phyloP scores from a whole-genome alignment of 139 green algal species.

The Coelastrella sp. region DNA sequence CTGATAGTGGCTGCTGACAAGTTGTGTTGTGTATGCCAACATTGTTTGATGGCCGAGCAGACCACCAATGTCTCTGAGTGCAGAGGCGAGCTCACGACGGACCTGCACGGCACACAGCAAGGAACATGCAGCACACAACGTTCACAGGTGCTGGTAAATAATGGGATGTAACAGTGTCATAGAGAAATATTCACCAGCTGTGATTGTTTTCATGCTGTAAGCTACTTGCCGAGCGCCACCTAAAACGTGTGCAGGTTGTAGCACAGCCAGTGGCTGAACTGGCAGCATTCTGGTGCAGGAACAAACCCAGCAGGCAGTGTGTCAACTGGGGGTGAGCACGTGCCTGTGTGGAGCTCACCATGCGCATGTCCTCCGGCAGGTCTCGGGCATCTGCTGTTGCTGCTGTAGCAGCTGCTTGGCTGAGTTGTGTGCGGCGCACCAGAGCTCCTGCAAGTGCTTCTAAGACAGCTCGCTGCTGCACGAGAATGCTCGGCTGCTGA shows the following conservation, averaged over 20 bases:
- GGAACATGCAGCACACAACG: neutral
- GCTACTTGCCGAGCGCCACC: too few relatives aligned
- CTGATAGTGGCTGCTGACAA: constrained; percentile 50
- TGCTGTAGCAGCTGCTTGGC: constrained; percentile 9
- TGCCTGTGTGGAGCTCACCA: constrained; percentile 48
- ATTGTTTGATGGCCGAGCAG: constrained; percentile 55
- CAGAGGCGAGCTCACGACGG: constrained; percentile 63
- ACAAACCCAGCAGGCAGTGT: too few relatives aligned
- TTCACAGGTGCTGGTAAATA: too few relatives aligned
- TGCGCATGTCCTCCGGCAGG: constrained; percentile 63
- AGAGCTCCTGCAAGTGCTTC: constrained; percentile 59
- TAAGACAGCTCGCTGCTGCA: constrained; percentile 58
- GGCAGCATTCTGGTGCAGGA: too few relatives aligned
- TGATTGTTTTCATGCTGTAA: too few relatives aligned
- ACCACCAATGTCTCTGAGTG: constrained; percentile 59
- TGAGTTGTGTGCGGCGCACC: constrained; percentile 61
- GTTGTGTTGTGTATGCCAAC: constrained; percentile 47
- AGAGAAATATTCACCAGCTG: too few relatives aligned
- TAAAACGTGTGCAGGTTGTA: too few relatives aligned
- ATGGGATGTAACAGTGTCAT: too few relatives aligned
- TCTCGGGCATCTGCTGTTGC: constrained; percentile 72
- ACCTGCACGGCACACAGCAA: constrained; percentile 50
- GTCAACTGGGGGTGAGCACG: too few relatives aligned
- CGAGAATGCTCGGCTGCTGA: neutral
- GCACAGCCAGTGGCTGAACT: too few relatives aligned